Evolutionary conservation across 768 basidiomycete species (phyloP).

Genomic region (Mycena rosella): DNA sequence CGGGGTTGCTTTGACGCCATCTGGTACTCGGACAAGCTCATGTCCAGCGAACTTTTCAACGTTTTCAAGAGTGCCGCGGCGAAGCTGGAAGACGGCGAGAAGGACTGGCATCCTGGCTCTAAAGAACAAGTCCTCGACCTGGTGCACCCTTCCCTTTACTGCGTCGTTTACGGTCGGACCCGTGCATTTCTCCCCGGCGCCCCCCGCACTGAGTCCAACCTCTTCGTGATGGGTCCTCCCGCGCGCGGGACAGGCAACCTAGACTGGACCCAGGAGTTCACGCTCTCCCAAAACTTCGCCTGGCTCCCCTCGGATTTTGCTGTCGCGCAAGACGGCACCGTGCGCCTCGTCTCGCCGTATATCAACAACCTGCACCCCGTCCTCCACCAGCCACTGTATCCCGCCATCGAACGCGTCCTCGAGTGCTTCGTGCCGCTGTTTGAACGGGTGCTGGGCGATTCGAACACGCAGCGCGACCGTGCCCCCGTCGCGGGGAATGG

Average conservation of each 20-base stretch:
- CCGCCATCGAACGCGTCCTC: not conserved
- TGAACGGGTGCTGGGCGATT: not conserved
- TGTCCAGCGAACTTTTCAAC: constrained; percentile 15
- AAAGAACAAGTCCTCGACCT: constrained; percentile 42
- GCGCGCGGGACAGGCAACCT: not conserved
- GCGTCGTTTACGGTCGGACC: constrained; percentile 41
- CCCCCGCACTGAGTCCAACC: not conserved
- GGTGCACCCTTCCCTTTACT: constrained; percentile 21
- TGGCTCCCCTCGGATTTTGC: constrained; percentile 23
- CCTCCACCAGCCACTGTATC: not conserved
- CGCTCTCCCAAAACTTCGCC: constrained; percentile 4
- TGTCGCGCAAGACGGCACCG: not conserved
- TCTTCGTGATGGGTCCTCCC: not conserved
- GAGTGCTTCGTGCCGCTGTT: not conserved
- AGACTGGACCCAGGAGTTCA: not conserved
- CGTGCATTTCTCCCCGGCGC: not conserved
- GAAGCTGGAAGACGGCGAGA: constrained; percentile 36
- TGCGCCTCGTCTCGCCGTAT: constrained; percentile 16
- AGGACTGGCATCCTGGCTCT: constrained; percentile 46
- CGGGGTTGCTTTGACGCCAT: constrained; percentile 24
- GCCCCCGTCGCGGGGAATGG: not conserved
- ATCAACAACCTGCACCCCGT: constrained; percentile 22
- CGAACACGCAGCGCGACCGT: not conserved
- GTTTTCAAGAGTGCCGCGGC: constrained; percentile 18
- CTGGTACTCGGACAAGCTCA: constrained; percentile 37